These are phyloP conservation scores for Vanderwaltozyma verrucispora DNA, from an alignment of 805 yeast species.

Conservation along the genomic window DNA sequence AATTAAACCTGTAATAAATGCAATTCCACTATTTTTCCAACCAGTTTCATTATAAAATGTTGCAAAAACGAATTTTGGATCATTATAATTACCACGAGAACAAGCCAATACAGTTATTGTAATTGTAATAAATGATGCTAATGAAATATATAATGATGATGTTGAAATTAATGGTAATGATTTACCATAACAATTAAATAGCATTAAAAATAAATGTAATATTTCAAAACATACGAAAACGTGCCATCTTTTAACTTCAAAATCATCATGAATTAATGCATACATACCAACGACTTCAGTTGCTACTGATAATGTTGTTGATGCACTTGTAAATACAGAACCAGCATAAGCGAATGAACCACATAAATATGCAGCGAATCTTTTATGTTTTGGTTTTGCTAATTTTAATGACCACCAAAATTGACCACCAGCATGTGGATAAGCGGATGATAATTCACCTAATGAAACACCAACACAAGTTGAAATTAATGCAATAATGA, in stretches of 20 bases:
- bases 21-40: constrained; percentile 49
- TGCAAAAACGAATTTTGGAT: constrained; percentile 48
- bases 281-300: constrained; percentile 45
- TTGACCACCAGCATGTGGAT: constrained; percentile 58
- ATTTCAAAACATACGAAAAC: constrained; percentile 44
- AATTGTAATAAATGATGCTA: constrained; percentile 44
- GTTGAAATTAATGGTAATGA: constrained; percentile 43
- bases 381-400: constrained; percentile 36
- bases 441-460: constrained; percentile 46
- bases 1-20: constrained; percentile 55
- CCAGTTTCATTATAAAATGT: constrained; percentile 51
- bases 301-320: constrained; percentile 49
- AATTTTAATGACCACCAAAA: constrained; percentile 49
- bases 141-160: constrained; percentile 43
- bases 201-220: constrained; percentile 35
- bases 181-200: constrained; percentile 47
- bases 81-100: constrained; percentile 45
- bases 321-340: constrained; percentile 52
- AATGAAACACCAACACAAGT: constrained; percentile 41
- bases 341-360: constrained; percentile 62
- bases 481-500: constrained; percentile 42
- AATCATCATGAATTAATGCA: constrained; percentile 26
- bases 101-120: constrained; percentile 47
- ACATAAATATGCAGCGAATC: constrained; percentile 46
- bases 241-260: constrained; percentile 42